Conservation (phyloP, 192 early-diverging fungal genomes). For the Endogone sp. region DNA sequence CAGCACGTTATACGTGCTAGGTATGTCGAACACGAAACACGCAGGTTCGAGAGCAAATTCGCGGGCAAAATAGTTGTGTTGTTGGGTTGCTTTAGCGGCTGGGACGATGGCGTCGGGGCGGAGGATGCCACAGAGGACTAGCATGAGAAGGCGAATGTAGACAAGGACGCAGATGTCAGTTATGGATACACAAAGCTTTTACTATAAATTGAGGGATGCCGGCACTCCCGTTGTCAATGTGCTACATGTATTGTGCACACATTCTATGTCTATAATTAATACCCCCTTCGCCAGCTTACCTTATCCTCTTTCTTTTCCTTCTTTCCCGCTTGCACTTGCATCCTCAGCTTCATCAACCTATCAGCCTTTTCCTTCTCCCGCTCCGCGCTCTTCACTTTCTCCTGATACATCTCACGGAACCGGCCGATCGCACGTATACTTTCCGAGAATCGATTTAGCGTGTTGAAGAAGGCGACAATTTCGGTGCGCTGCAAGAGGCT, state of each 20-base stretch:
- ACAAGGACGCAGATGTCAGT: too few relatives aligned
- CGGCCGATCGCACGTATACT: conserved; percentile 74
- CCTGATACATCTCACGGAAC: conserved; percentile 76
- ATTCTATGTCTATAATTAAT: too few relatives aligned
- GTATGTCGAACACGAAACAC: background rate
- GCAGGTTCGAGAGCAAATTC: background rate
- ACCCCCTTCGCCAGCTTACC: background rate
- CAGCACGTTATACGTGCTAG: background rate
- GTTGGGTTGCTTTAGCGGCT: background rate
- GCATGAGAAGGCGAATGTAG: background rate
- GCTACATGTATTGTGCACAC: too few relatives aligned
- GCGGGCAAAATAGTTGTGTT: background rate
- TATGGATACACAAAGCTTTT: too few relatives aligned
- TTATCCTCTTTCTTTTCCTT: background rate
- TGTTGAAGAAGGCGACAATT: conserved; percentile 89
- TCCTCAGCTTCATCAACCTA: background rate
- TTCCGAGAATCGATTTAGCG: conserved; percentile 84
- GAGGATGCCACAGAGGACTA: background rate
- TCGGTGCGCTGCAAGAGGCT: conserved; percentile 68
- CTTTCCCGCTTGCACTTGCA: background rate
- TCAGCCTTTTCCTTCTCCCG: background rate
- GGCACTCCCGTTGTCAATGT: too few relatives aligned
- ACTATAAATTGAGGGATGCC: too few relatives aligned
- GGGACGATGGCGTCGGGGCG: too few relatives aligned
- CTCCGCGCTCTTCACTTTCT: conserved; percentile 6